Percentiles rank a stretch among this genome's conserved stretches.
phyloP scores from a whole-genome alignment of 2,329 filamentous ascomycete genomes.

The Ramichloridium luteum region DNA sequence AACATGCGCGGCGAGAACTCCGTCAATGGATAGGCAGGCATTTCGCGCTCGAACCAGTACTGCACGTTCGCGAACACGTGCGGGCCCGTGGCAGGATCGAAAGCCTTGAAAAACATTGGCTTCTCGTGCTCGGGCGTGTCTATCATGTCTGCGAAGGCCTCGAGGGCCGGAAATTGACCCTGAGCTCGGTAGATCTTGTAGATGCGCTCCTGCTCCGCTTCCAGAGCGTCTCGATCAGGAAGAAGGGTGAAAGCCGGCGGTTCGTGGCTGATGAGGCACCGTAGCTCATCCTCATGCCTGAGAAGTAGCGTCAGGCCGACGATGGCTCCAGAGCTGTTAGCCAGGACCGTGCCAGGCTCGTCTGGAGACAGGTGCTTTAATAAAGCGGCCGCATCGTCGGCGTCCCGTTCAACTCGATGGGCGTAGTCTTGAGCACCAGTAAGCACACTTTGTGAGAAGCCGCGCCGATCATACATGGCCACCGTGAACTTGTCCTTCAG shows the following conservation, averaged over 20 bases:
- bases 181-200: constrained; percentile 8
- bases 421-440: constrained; percentile 16
- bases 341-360: constrained; percentile 9
- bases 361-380: constrained; percentile 9
- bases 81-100: constrained; percentile 1
- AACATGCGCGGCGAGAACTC: background rate
- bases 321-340: constrained; percentile 10
- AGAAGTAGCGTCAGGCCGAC: constrained; percentile 7
- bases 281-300: constrained; percentile 7
- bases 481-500: constrained; percentile 20
- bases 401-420: constrained; percentile 21
- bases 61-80: constrained; percentile 4
- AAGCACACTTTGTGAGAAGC: constrained; percentile 12
- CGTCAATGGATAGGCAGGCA: constrained; percentile 5
- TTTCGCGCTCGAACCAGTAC: constrained; percentile 11
- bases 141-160: constrained; percentile 8
- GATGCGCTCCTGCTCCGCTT: constrained; percentile 1
- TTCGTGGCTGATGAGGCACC: constrained; percentile 8
- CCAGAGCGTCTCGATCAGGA: constrained; percentile 8
- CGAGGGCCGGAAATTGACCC: constrained; percentile 7
- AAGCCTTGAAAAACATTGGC: background rate
- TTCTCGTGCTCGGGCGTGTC: constrained; percentile 4
- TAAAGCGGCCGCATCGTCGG: constrained; percentile 19
- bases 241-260: constrained; percentile 8
- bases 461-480: constrained; percentile 21